phyloP scores from a whole-genome alignment of 345 rosid genomes.

The Sisymbrium altissimum region DNA sequence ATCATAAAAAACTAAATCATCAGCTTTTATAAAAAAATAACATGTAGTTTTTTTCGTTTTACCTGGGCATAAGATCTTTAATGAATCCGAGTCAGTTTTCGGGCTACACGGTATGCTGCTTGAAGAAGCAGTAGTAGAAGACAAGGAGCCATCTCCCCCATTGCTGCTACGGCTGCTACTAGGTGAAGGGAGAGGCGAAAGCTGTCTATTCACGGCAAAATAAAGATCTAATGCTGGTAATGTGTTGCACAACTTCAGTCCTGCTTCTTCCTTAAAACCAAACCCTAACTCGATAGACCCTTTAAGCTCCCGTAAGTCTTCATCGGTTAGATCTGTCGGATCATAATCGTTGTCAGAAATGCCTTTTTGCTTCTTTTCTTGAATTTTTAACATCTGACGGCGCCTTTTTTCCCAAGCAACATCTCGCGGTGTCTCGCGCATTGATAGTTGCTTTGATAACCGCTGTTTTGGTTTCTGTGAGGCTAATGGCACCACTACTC shows the following conservation, averaged over 20 bases:
- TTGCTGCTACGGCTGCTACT: conserved; percentile 40
- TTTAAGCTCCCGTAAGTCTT: conserved; percentile 78
- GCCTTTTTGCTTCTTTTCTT: conserved; percentile 38
- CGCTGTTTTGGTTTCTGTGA: conserved; percentile 40
- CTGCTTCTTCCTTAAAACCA: conserved; percentile 86
- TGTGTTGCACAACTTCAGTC: conserved; percentile 61
- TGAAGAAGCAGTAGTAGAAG: conserved; percentile 39
- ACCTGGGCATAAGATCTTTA: conserved; percentile 88
- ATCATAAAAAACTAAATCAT: background rate
- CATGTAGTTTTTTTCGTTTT: background rate
- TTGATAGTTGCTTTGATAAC: conserved; percentile 75
- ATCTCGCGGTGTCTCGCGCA: conserved; percentile 78
- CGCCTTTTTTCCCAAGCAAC: conserved; percentile 87
- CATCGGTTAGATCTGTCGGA: conserved; percentile 63
- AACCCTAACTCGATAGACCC: conserved; percentile 96
- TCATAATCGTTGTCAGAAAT: conserved; percentile 51
- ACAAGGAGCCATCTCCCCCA: conserved; percentile 31
- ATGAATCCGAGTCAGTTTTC: conserved; percentile 53
- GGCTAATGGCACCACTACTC: conserved; percentile 43
- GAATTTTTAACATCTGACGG: conserved; percentile 55
- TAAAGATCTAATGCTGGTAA: conserved; percentile 89
- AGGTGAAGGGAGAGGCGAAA: conserved; percentile 75
- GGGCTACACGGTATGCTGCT: conserved; percentile 55
- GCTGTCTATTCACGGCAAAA: conserved; percentile 85
- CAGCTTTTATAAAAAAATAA: background rate